Base-by-base conservation (phyloP, 768 basidiomycete species). In the Leccinum pellstonianum region DNA sequence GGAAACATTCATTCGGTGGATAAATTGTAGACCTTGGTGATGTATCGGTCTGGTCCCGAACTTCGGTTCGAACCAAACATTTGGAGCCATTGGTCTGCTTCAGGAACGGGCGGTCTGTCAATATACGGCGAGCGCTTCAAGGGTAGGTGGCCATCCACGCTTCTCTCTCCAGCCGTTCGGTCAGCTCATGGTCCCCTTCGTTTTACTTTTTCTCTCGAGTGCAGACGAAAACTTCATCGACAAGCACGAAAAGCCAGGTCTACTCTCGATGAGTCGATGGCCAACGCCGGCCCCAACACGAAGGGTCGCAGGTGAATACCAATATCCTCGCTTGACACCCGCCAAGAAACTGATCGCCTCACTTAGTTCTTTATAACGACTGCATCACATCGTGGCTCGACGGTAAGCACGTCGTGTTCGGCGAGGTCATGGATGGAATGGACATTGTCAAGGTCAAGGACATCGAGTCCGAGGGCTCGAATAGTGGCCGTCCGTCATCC, bases 31-130 rank as follows among this genome's bases (percentile, higher is more conserved):
- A 29, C 27, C 27, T 29, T 29, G 27, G 8, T 29, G 27, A 29
- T 29, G 2, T 29, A 29, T 29, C 27, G 27, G 27, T 29, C 27
- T 0, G 27, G 27, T 29, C 27, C 27, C 9, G 27, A 9, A 29
- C 27, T 29, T 29, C 8, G 27, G 27, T 29, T 29, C 27, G 2
- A 29, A 29, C 27, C 27, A 2, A 29, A 29, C 8, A 29, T 29
- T 29, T 29, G 27, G 27, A 27, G 1, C 2, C 27, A 29, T 2
- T 29, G 27, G 27, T 29, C 27, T 29, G 27, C 75, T 93, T 93
- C 75, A 91, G 90, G 90, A 14, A 92, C 88, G 0, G 90, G 92
- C 35, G 90, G 90, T n/a, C 81, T 86, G 72, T 92, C 90, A 14
- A 92, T 93, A 71, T 95, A 93, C 65, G 93, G 93, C 35, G 80